Evolutionary conservation across 306 rosid species (phyloP).

Genomic region (peach (Prunus persica)): DNA sequence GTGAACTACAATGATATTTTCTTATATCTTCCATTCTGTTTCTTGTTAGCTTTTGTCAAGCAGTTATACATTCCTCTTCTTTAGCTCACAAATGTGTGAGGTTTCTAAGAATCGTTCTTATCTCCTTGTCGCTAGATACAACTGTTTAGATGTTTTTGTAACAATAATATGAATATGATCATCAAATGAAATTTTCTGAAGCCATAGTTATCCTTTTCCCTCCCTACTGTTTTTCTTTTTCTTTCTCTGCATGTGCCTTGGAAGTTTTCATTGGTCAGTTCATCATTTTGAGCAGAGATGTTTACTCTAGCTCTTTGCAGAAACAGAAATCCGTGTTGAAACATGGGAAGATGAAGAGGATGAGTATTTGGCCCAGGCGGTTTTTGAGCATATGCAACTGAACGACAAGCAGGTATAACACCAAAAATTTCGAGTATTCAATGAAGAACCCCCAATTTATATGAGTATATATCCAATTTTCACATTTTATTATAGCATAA

Average conservation of each 20-base stretch:
- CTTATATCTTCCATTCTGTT: not conserved
- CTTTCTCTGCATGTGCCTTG: not conserved
- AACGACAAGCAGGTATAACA: slow-evolving; percentile 54
- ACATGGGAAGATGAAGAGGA: slow-evolving; percentile 85
- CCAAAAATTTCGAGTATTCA: not conserved
- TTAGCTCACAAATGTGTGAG: not conserved
- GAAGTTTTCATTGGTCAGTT: not conserved
- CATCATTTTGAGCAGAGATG: slow-evolving; percentile 16
- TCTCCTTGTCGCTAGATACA: not conserved
- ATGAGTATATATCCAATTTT: not conserved
- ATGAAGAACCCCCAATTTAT: not conserved
- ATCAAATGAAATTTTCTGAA: not conserved
- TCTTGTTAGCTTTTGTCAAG: not conserved
- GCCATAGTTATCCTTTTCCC: not conserved
- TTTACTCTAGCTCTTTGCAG: slow-evolving; percentile 42
- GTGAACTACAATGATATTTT: too few relatives aligned
- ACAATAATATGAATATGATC: not conserved
- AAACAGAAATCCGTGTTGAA: slow-evolving; percentile 33
- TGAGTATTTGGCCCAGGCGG: slow-evolving; percentile 67
- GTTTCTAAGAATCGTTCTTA: not conserved
- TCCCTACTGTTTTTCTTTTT: not conserved
- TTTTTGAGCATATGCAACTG: slow-evolving; percentile 72
- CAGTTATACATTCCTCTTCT: not conserved
- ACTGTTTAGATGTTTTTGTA: not conserved
- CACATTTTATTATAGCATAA: not conserved